Evolutionary conservation across 306 rosid species (phyloP), one percentile per base, ranked within the genome.

Genomic region (Betula pendula): DNA sequence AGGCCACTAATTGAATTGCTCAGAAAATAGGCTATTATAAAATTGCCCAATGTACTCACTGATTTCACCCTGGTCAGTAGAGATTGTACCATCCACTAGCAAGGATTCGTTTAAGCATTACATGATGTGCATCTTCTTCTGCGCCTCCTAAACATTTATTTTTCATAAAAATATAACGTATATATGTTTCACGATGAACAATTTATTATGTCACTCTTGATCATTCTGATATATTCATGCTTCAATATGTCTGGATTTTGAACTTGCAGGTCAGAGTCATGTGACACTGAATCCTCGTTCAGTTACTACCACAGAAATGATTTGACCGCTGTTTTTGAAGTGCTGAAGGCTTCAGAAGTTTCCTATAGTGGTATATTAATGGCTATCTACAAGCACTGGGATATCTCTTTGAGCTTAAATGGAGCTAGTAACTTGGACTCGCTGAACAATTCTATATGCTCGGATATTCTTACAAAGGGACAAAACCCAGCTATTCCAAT

Each of bases 231-330:
- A 52, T 62, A 68, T 72, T 75, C 62, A 75, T 40, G 67, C 70
- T 78, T 83, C 50, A 69, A 56, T 74, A 38, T 82, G 59, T 80
- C 75, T 78, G 68, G 55, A 33, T 85, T 80, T 81, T 83, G 49
- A 62, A 73, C 80, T 85, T 83, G 85, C 96, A 95, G 99, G 88
- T 89, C 97, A 71, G 89, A 85, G 74, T 85, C 93, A 63, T 87
- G 85, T 78, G 93, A 91, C 73, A 33, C 58, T 2, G 91, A 78
- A 70, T 85, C 97, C 45, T 70, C 84, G 66, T 85, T 85, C 85
- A 87, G 75, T 82, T 91, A 89, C 87, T 95, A 95, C 88, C 92
- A 88, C 77, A 86, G 75, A 80, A 84, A 91, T 87, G 97, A 95
- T 80, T 83, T 92, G 76, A 84, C 75, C 74, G 79, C 60, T 77